Evolutionary conservation across 2,329 filamentous ascomycete genomes (phyloP).

Genomic region (Beauveria brongniartii): DNA sequence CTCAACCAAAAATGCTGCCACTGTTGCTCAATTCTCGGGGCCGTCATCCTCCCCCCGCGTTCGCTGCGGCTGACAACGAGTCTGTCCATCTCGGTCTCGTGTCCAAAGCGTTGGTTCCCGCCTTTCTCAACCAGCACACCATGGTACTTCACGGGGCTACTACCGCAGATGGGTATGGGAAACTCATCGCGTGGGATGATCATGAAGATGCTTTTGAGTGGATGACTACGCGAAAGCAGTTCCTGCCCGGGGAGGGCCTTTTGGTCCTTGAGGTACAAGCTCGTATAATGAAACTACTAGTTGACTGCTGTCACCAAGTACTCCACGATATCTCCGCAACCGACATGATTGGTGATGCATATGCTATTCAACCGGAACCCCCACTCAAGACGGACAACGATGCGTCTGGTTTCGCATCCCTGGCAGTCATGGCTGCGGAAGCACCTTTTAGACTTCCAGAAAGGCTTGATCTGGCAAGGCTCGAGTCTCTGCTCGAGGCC

Average conservation of each 20-base stretch:
- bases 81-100: constrained; percentile 23
- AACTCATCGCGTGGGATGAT: constrained; percentile 25
- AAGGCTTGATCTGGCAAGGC: constrained; percentile 34
- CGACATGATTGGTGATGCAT: constrained; percentile 19
- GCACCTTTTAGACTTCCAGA: constrained; percentile 44
- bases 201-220: constrained; percentile 30
- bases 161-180: constrained; percentile 26
- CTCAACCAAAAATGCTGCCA: constrained; percentile 32
- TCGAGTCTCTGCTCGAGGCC: constrained; percentile 36
- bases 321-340: constrained; percentile 40
- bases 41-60: constrained; percentile 35
- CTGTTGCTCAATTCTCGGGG: constrained; percentile 46
- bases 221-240: constrained; percentile 27
- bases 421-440: constrained; percentile 36
- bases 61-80: constrained; percentile 37
- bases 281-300: constrained; percentile 38
- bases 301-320: constrained; percentile 37
- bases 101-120: constrained; percentile 17
- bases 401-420: constrained; percentile 25
- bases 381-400: constrained; percentile 21
- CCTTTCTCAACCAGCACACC: constrained; percentile 23
- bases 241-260: constrained; percentile 38
- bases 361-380: constrained; percentile 31
- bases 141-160: constrained; percentile 27
- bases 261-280: constrained; percentile 43